Conservation (phyloP, 345 rosid species). For the Eucalyptus rudis region DNA sequence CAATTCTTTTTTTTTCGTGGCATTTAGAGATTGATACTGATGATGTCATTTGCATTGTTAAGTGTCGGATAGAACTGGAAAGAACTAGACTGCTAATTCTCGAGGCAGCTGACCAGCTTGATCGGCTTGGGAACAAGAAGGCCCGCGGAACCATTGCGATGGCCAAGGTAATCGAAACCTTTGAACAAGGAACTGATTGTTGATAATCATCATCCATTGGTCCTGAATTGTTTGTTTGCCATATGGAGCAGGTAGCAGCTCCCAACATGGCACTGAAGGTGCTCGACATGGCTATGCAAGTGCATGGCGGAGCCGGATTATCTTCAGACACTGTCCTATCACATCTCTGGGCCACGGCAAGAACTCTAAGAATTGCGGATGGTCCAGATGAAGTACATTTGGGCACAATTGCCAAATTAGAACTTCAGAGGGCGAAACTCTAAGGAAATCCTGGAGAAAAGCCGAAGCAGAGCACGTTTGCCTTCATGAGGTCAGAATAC, state of each 20-base stretch:
- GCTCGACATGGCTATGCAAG: constrained; percentile 85
- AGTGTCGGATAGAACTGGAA: constrained; percentile 86
- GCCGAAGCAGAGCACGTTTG: not conserved
- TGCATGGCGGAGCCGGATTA: constrained; percentile 77
- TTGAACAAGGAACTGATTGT: not conserved
- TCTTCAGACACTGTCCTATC: constrained; percentile 76
- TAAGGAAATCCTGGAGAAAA: constrained; percentile 4
- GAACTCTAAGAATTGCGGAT: constrained; percentile 77
- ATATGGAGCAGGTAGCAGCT: constrained; percentile 70
- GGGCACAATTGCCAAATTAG: constrained; percentile 80
- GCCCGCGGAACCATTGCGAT: constrained; percentile 79
- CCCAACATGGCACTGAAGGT: constrained; percentile 91
- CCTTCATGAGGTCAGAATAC: not conserved
- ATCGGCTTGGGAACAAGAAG: constrained; percentile 78
- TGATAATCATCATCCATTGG: not conserved
- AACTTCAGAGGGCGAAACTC: constrained; percentile 68
- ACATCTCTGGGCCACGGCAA: constrained; percentile 84
- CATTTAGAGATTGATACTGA: not conserved
- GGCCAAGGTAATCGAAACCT: constrained; percentile 57
- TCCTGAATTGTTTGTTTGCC: not conserved
- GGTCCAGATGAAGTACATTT: constrained; percentile 97
- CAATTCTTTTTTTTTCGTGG: not conserved
- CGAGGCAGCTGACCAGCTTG: constrained; percentile 92
- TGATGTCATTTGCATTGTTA: not conserved
- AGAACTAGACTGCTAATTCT: constrained; percentile 72